A percentile compares a stretch with the other conserved stretches of the same genome.
These are phyloP conservation scores for Fusarium nygamai DNA, from an alignment of 2,329 filamentous ascomycete species.

Conservation along the genomic window DNA sequence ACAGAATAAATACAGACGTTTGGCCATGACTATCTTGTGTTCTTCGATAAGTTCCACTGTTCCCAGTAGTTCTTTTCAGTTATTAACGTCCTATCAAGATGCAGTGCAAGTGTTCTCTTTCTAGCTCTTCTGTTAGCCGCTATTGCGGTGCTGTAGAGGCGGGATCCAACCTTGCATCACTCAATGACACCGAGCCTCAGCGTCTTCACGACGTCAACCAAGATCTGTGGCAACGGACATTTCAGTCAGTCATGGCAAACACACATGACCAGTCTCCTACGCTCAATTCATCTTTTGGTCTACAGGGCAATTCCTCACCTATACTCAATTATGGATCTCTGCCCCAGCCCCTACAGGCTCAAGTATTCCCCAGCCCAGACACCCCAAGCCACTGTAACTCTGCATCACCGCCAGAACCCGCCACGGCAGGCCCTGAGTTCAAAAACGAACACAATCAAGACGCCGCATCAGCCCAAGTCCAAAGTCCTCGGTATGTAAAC, in stretches of 20 bases:
- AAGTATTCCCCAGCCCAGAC: background rate
- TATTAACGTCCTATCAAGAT: background rate
- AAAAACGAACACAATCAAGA: accelerated
- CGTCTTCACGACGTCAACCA: background rate
- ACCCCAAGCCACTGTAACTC: too few relatives aligned
- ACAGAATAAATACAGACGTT: background rate
- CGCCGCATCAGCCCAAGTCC: background rate
- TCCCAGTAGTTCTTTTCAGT: too few relatives aligned
- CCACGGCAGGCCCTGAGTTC: background rate
- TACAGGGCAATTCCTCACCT: too few relatives aligned
- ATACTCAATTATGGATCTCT: too few relatives aligned
- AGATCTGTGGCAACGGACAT: background rate
- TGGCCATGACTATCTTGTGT: background rate
- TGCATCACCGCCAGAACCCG: background rate
- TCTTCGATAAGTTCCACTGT: background rate
- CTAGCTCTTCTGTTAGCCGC: background rate
- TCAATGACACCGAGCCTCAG: accelerated
- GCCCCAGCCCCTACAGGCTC: background rate
- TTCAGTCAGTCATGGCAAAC: background rate
- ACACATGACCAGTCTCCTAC: accelerated
- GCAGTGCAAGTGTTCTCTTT: background rate
- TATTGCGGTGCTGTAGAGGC: too few relatives aligned
- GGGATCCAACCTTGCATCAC: too few relatives aligned
- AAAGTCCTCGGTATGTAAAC: background rate
- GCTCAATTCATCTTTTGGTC: accelerated